Evolutionary conservation across 2,329 filamentous ascomycete species (phyloP).

Genomic region (Fusarium xyrophilum): DNA sequence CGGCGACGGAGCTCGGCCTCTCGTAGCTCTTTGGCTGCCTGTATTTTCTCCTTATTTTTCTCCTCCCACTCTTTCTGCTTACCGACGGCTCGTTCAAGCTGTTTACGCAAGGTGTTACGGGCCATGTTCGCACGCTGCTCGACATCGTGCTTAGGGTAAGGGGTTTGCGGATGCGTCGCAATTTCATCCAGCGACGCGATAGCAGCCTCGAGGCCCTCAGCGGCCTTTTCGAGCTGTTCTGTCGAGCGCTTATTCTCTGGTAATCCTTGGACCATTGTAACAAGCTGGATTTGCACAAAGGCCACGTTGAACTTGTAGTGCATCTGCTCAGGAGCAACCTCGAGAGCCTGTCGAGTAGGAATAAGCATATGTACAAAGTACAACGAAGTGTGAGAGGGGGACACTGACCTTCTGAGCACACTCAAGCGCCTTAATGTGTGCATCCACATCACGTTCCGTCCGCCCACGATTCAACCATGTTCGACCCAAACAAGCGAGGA

Average conservation of each 20-base stretch:
- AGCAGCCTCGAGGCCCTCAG: slow-evolving; percentile 81
- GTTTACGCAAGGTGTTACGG: slow-evolving; percentile 89
- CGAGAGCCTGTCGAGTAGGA: slow-evolving; percentile 65
- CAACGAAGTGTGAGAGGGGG: neutral
- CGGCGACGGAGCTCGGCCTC: slow-evolving; percentile 80
- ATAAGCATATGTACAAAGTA: slow-evolving; percentile 16
- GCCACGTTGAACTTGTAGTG: slow-evolving; percentile 98
- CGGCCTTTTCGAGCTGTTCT: slow-evolving; percentile 80
- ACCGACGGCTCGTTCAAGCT: slow-evolving; percentile 84
- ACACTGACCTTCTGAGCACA: slow-evolving; percentile 67
- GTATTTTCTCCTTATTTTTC: slow-evolving; percentile 87
- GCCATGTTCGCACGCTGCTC: slow-evolving; percentile 98
- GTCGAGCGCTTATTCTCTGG: slow-evolving; percentile 79
- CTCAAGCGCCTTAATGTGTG: slow-evolving; percentile 63
- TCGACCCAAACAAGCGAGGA: slow-evolving; percentile 84
- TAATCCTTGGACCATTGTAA: slow-evolving; percentile 77
- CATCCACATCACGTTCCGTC: slow-evolving; percentile 63
- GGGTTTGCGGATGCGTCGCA: slow-evolving; percentile 69
- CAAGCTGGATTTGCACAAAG: slow-evolving; percentile 95
- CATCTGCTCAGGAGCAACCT: slow-evolving; percentile 79
- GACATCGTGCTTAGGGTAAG: slow-evolving; percentile 88
- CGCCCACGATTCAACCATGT: slow-evolving; percentile 86
- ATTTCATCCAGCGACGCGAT: slow-evolving; percentile 75
- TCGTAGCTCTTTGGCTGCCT: slow-evolving; percentile 78
- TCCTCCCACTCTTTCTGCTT: slow-evolving; percentile 91